These are phyloP conservation scores for Xylaria sp. DNA, from an alignment of 2,329 filamentous ascomycete genomes.

Conservation along the genomic window DNA sequence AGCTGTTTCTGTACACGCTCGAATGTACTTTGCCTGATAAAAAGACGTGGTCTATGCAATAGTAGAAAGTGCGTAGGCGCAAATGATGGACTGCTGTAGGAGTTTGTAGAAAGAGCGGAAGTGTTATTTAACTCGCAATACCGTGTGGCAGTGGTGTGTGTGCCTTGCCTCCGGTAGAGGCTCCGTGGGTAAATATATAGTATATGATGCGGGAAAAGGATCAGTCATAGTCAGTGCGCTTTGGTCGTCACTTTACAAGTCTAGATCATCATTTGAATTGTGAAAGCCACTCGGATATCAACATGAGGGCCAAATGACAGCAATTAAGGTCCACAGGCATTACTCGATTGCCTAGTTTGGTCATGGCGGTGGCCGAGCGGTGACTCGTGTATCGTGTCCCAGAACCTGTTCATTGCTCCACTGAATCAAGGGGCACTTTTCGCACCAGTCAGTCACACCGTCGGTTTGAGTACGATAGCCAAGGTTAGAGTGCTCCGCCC, in stretches of 20 bases:
- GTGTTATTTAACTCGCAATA: not conserved
- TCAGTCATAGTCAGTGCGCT: not conserved
- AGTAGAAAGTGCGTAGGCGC: not conserved
- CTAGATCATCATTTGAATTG: not conserved
- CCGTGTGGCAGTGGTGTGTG: not conserved
- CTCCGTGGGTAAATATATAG: not conserved
- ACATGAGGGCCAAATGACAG: not conserved
- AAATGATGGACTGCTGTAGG: slow-evolving; percentile 1
- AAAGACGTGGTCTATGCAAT: not conserved
- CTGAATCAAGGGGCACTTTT: not conserved
- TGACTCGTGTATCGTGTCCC: slow-evolving; percentile 26
- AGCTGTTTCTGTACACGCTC: not conserved
- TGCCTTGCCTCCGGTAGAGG: not conserved
- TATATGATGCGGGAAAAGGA: not conserved
- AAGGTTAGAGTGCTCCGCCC: not conserved
- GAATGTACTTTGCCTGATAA: not conserved
- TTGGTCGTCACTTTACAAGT: not conserved
- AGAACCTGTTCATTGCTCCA: slow-evolving; percentile 1
- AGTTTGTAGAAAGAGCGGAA: not conserved
- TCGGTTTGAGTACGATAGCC: not conserved
- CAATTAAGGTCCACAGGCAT: not conserved
- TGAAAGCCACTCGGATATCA: not conserved
- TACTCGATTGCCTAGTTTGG: not conserved
- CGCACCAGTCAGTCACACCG: slow-evolving; percentile 17
- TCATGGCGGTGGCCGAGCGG: not conserved